Conservation (phyloP, 129 eudicot genomes). For the Escallonia herrerae region DNA sequence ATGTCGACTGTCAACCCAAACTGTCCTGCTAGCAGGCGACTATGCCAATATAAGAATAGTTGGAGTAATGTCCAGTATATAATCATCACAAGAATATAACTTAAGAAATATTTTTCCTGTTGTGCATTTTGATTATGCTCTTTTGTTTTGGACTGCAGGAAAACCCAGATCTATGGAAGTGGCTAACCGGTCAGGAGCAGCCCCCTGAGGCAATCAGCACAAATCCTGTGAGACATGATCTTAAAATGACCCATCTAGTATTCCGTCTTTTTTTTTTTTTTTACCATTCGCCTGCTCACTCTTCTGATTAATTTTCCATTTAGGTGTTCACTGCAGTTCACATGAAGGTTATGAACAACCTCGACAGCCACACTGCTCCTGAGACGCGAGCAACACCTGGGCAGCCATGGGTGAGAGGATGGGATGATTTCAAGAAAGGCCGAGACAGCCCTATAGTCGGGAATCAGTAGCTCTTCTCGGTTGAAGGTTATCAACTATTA, state of each 20-base stretch:
- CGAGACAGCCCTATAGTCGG: conserved; percentile 78
- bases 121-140: not conserved
- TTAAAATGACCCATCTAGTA: not conserved
- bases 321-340: conserved; percentile 76
- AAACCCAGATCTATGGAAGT: conserved; percentile 97
- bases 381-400: conserved; percentile 87
- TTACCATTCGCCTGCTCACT: not conserved
- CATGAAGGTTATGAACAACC: conserved; percentile 64
- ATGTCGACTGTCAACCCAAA: too few relatives aligned
- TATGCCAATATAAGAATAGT: too few relatives aligned
- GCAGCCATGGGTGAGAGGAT: conserved; percentile 93
- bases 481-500: not conserved
- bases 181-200: conserved; percentile 86
- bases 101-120: too few relatives aligned
- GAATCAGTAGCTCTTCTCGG: conserved; percentile 65
- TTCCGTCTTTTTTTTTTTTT: not conserved
- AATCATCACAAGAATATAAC: too few relatives aligned
- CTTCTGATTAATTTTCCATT: not conserved
- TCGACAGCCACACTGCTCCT: conserved; percentile 62
- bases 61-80: too few relatives aligned
- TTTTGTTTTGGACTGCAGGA: conserved; percentile 43
- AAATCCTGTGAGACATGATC: conserved; percentile 54
- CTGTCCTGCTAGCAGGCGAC: too few relatives aligned
- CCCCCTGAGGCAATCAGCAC: conserved; percentile 62
- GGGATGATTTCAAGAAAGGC: conserved; percentile 94